Percentiles rank a stretch among this genome's conserved stretches.
phyloP scores from a whole-genome alignment of 2,329 filamentous ascomycete species.

The Zelopaecilomyces penicillatus region DNA sequence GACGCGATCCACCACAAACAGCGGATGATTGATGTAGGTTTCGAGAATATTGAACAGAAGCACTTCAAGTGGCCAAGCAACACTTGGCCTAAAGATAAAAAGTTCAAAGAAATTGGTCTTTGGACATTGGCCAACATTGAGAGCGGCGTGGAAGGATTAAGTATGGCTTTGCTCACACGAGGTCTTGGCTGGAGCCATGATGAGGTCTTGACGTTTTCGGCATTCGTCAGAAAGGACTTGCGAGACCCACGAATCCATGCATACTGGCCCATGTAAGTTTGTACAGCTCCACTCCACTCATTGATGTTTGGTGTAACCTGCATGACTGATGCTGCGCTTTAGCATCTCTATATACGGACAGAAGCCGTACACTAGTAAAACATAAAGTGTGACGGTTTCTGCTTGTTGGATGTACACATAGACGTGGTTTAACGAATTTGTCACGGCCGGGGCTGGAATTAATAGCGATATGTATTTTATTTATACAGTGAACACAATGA shows the following conservation, averaged over 20 bases:
- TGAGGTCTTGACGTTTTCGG: slow-evolving; percentile 18
- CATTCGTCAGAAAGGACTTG: slow-evolving; percentile 18
- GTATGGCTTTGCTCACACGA: slow-evolving; percentile 22
- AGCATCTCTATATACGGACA: background rate
- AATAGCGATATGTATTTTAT: no score
- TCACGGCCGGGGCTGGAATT: no score
- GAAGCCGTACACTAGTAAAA: background rate
- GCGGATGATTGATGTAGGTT: slow-evolving; percentile 35
- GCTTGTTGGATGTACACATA: no score
- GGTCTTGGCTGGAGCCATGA: slow-evolving; percentile 18
- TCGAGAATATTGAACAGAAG: slow-evolving; percentile 40
- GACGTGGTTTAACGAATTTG: no score
- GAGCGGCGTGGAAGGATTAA: slow-evolving; percentile 18
- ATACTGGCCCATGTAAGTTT: slow-evolving; percentile 23
- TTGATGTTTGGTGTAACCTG: background rate
- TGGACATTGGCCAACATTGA: slow-evolving; percentile 11
- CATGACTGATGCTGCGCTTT: background rate
- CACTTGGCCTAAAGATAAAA: slow-evolving; percentile 42
- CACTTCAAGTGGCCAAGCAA: slow-evolving; percentile 43
- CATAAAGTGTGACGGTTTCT: no score
- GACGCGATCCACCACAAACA: slow-evolving; percentile 21
- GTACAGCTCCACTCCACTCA: slow-evolving; percentile 5
- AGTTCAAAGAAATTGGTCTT: slow-evolving; percentile 38
- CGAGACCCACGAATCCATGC: slow-evolving; percentile 18
- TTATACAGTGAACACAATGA: no score